Conservation (phyloP, 73 alveolate species). For the Effrenium voratum region DNA sequence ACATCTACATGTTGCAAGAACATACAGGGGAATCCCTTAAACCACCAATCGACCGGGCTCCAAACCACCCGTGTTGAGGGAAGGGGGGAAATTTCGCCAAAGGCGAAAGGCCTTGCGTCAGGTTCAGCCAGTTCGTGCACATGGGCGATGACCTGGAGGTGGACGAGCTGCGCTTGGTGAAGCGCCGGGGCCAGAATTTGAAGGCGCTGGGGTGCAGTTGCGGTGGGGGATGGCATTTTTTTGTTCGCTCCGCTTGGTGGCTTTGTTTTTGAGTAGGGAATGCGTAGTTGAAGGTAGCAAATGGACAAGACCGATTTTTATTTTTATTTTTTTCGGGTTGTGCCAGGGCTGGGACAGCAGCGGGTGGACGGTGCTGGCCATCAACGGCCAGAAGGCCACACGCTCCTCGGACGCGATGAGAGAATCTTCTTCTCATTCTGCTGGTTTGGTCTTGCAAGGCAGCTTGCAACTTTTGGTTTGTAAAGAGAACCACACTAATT, state of each 20-base stretch:
- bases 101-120: not conserved
- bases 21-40: too few species aligned
- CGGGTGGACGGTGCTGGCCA: slow-evolving; percentile 54
- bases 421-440: too few species aligned
- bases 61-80: too few species aligned
- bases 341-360: slow-evolving; percentile 42
- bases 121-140: slow-evolving; percentile 32
- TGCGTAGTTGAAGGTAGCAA: not conserved
- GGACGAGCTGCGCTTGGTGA: slow-evolving; percentile 7
- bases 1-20: too few species aligned
- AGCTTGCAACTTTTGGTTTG: too few species aligned
- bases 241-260: not conserved
- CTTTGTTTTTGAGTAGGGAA: not conserved
- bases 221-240: not conserved
- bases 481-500: too few species aligned
- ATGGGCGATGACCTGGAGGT: slow-evolving; percentile 64
- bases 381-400: slow-evolving; percentile 56
- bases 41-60: too few species aligned
- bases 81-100: too few species aligned
- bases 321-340: not conserved
- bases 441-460: too few species aligned
- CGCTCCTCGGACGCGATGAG: too few species aligned
- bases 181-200: not conserved
- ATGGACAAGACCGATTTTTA: not conserved
- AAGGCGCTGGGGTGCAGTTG: not conserved